A percentile compares a stretch with the other conserved stretches of the same genome.
These are phyloP conservation scores for Mucuna pruriens DNA, from an alignment of 306 rosid genomes.

Conservation along the genomic window DNA sequence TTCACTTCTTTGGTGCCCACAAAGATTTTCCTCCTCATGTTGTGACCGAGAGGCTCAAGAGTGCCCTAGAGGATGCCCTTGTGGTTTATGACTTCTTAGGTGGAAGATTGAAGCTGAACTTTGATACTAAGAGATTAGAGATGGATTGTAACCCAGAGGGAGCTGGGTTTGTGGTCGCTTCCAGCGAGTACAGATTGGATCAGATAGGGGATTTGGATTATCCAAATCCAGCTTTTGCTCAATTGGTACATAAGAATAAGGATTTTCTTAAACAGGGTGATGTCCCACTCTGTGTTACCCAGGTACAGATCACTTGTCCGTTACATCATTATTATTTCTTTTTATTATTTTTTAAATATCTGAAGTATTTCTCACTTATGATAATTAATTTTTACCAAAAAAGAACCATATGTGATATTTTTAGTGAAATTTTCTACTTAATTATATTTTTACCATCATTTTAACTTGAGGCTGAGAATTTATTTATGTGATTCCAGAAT, in stretches of 20 bases:
- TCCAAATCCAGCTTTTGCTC: conserved; percentile 20
- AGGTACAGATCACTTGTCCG: background rate
- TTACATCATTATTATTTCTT: background rate
- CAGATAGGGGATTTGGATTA: conserved; percentile 11
- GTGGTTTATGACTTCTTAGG: conserved; percentile 16
- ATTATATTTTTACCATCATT: too few relatives aligned
- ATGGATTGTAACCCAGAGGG: background rate
- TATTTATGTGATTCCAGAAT: too few relatives aligned
- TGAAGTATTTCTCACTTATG: too few relatives aligned
- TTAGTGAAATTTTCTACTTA: too few relatives aligned
- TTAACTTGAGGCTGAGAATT: too few relatives aligned
- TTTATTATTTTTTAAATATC: too few relatives aligned
- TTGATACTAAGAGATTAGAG: background rate
- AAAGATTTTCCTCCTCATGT: background rate
- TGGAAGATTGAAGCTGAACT: background rate
- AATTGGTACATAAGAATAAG: background rate
- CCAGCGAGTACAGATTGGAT: background rate
- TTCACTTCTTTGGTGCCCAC: conserved; percentile 12
- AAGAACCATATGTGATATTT: too few relatives aligned
- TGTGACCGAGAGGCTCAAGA: background rate
- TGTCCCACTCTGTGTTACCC: background rate
- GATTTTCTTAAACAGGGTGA: background rate
- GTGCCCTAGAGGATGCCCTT: conserved; percentile 14
- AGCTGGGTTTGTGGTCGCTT: background rate
- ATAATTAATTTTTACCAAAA: too few relatives aligned